Evolutionary conservation across 306 rosid species (phyloP), one percentile per base, ranked within the genome.

Genomic region (Rosa multiflora): DNA sequence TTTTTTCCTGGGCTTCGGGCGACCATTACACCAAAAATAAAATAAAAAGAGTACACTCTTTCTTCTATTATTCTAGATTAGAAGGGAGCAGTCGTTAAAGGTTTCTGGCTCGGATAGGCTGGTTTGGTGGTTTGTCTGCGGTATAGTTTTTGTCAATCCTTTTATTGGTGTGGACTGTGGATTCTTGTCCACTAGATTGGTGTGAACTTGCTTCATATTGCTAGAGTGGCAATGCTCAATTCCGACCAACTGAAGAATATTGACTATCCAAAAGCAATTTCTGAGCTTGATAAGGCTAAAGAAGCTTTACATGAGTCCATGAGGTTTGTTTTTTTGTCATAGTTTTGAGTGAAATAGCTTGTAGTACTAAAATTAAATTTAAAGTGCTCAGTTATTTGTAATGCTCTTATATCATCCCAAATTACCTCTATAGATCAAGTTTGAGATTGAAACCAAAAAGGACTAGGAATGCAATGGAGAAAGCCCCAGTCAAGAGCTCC

Each of bases 181-280:
- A 56, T 56, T n/a, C 63, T 56, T 56, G 63, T 56, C 63, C 12
- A 1, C 2, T 52, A 92, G 98, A 86, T 92, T 82, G 93, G 88
- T 55, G 97, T 88, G 69, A 92, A 90, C 86, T 81, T 87, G 87
- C 97, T 94, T 82, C 94, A 87, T 77, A 81, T 92, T 74, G 94
- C 93, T 64, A 83, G 91, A 77, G 89, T 89, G 78, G 81, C 82
- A 80, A 83, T 86, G 88, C 88, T 87, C 73, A 89, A 82, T 72
- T 83, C 74, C 82, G 82, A 67, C 61, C 79, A 76, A 83, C 76
- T 87, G 55, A 80, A 82, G 81, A 76, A 82, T 73, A 42, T 17
- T 26, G 88, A 92, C 81, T 73, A 68, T 84, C 76, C 89, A 70
- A 76, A 76, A 78, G 88, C 91, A 72, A 76, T 79, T 77, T 80